Conservation (phyloP, 2,329 filamentous ascomycete genomes). For the Botrytis paeoniae region DNA sequence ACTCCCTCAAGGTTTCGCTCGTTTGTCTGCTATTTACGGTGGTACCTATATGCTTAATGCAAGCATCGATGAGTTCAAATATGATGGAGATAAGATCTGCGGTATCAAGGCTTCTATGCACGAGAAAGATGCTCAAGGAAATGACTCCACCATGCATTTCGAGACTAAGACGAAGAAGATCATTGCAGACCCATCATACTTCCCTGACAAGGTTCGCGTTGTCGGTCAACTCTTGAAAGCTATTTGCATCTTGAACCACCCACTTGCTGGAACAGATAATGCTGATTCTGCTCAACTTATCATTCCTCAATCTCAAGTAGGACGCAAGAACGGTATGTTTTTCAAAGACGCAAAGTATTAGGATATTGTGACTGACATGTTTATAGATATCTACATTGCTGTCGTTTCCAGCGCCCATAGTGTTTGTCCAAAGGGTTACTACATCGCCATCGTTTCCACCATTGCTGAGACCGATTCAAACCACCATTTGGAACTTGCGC, state of each 20-base stretch:
- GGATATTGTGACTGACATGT: background rate
- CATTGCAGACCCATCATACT: conserved; percentile 94
- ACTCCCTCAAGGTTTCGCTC: conserved; percentile 95
- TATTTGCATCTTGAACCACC: conserved; percentile 96
- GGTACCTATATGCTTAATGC: conserved; percentile 99
- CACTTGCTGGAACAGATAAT: conserved; percentile 83
- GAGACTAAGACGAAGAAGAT: conserved; percentile 96
- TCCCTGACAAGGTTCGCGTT: conserved; percentile 82
- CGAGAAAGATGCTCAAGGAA: conserved; percentile 62
- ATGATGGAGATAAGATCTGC: conserved; percentile 79
- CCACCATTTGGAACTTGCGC: conserved; percentile 91
- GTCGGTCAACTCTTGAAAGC: conserved; percentile 90
- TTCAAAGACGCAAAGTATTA: conserved; percentile 45
- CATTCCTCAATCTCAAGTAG: conserved; percentile 95
- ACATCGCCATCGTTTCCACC: conserved; percentile 96
- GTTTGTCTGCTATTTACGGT: conserved; percentile 95
- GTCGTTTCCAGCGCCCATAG: conserved; percentile 95
- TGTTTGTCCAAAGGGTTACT: conserved; percentile 98
- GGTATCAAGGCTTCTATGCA: conserved; percentile 98
- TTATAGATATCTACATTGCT: conserved; percentile 88
- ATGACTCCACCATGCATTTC: conserved; percentile 77
- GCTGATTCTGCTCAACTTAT: conserved; percentile 91
- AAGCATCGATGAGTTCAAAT: conserved; percentile 82
- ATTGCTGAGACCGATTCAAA: conserved; percentile 90
- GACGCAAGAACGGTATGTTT: conserved; percentile 72